Evolutionary conservation across 2,329 filamentous ascomycete species (phyloP).

Genomic region (Magnaporthiopsis rhizophila): DNA sequence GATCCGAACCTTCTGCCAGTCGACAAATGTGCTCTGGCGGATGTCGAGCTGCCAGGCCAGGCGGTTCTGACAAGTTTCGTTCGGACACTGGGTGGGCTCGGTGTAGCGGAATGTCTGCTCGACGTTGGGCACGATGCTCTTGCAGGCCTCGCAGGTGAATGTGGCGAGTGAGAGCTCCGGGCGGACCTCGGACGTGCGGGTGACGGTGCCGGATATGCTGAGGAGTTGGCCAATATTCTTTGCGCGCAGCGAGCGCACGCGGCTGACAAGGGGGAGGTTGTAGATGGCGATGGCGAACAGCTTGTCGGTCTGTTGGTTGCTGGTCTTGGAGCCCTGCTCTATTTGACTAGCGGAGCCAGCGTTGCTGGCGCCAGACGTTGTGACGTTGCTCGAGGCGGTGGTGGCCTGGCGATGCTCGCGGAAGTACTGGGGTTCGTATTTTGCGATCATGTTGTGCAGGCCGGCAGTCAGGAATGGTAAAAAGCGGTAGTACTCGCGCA

Average conservation of each 20-base stretch:
- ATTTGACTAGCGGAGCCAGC: constrained; percentile 54
- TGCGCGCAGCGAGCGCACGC: constrained; percentile 79
- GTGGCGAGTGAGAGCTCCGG: constrained; percentile 89
- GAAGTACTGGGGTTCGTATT: constrained; percentile 92
- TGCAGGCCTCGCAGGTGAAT: constrained; percentile 85
- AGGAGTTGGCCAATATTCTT: constrained; percentile 86
- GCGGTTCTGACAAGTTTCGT: constrained; percentile 77
- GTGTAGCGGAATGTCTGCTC: constrained; percentile 98
- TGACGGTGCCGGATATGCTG: constrained; percentile 94
- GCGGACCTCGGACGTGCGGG: constrained; percentile 90
- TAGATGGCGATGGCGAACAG: constrained; percentile 90
- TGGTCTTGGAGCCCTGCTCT: constrained; percentile 65
- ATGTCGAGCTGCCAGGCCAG: constrained; percentile 96
- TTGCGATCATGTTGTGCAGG: constrained; percentile 86
- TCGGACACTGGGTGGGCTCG: constrained; percentile 92
- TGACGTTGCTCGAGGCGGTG: constrained; percentile 62
- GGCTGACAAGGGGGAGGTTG: constrained; percentile 80
- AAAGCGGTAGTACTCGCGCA: constrained; percentile 90
- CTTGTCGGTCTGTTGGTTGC: constrained; percentile 94
- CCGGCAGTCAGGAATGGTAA: constrained; percentile 83
- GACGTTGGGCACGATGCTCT: constrained; percentile 76
- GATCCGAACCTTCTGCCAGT: constrained; percentile 98
- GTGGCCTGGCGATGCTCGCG: constrained; percentile 76
- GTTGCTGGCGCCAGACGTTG: constrained; percentile 59
- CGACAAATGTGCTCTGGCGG: constrained; percentile 91